phyloP scores from a whole-genome alignment of 192 early-diverging fungal species.

The Coemansia sp. region DNA sequence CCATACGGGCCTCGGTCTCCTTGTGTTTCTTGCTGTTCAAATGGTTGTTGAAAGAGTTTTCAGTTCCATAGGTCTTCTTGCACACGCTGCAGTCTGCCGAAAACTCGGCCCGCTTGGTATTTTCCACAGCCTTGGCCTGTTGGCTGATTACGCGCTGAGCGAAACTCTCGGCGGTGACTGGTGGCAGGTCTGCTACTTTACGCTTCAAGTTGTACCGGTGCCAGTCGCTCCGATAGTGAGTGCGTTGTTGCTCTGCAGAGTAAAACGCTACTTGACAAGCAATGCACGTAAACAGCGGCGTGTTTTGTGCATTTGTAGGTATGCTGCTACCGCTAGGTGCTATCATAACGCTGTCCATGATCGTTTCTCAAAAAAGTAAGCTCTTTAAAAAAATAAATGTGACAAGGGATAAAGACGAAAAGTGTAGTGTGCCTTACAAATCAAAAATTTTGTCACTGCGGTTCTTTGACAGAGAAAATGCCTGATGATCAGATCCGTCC shows the following conservation, averaged over 20 bases:
- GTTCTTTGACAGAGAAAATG: slow-evolving; percentile 4
- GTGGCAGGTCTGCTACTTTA: slow-evolving; percentile 89
- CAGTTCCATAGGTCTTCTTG: slow-evolving; percentile 72
- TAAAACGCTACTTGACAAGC: slow-evolving; percentile 94
- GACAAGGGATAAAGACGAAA: slow-evolving; percentile 2
- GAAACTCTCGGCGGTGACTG: slow-evolving; percentile 84
- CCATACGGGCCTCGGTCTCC: slow-evolving; percentile 66
- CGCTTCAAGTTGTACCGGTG: slow-evolving; percentile 99
- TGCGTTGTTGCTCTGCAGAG: slow-evolving; percentile 84
- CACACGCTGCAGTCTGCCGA: slow-evolving; percentile 58
- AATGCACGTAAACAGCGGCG: slow-evolving; percentile 77
- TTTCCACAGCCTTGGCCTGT: slow-evolving; percentile 58
- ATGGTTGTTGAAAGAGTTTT: slow-evolving; percentile 91
- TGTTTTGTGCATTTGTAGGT: slow-evolving; percentile 52
- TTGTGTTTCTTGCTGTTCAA: slow-evolving; percentile 94
- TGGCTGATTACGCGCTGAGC: slow-evolving; percentile 70
- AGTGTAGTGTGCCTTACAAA: slow-evolving; percentile 3
- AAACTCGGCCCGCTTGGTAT: slow-evolving; percentile 43
- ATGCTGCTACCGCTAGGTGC: slow-evolving; percentile 11
- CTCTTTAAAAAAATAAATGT: background rate
- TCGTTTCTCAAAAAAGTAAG: background rate
- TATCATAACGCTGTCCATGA: slow-evolving; percentile 9
- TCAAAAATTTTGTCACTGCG: slow-evolving; percentile 1
- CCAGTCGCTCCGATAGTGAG: slow-evolving; percentile 97
- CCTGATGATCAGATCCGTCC: background rate